phyloP scores from a whole-genome alignment of 2,329 filamentous ascomycete genomes.

The Microthyrium microscopicum region DNA sequence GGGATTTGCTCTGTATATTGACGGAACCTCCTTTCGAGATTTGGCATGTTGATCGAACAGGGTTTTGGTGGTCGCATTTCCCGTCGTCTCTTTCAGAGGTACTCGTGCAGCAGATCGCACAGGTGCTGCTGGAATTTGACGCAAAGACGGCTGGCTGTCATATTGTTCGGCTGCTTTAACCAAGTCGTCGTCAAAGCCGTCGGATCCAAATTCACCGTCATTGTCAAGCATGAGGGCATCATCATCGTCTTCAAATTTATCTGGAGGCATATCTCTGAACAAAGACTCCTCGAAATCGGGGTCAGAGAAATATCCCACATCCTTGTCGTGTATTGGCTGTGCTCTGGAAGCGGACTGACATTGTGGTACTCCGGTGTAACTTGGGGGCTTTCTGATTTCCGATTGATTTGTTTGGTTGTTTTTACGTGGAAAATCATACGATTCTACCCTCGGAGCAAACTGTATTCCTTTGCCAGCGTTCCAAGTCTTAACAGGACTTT shows the following conservation, averaged over 20 bases:
- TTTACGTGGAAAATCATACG: conserved; percentile 2
- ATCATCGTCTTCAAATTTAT: no score
- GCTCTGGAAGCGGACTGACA: background rate
- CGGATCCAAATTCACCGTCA: no score
- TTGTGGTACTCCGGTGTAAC: background rate
- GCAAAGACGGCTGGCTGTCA: background rate
- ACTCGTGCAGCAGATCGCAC: background rate
- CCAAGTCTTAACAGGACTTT: conserved; percentile 2
- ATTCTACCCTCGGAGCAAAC: conserved; percentile 2
- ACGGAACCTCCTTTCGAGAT: no score
- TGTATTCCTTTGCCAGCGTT: conserved; percentile 1
- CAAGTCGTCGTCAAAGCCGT: no score
- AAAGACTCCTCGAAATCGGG: no score
- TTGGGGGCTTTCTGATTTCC: background rate
- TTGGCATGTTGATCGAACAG: background rate
- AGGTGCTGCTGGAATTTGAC: background rate
- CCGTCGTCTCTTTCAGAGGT: background rate
- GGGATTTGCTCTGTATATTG: conserved; percentile 1
- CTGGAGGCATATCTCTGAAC: no score
- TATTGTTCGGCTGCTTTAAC: no score
- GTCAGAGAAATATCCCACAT: no score
- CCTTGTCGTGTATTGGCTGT: background rate
- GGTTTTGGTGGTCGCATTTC: conserved; percentile 2
- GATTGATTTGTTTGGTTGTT: background rate
- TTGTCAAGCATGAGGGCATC: no score